Evolutionary conservation across 208 protist genomes (phyloP), one percentile per base, ranked within the genome.

Genomic region (Acanthamoeba culbertsoni): DNA sequence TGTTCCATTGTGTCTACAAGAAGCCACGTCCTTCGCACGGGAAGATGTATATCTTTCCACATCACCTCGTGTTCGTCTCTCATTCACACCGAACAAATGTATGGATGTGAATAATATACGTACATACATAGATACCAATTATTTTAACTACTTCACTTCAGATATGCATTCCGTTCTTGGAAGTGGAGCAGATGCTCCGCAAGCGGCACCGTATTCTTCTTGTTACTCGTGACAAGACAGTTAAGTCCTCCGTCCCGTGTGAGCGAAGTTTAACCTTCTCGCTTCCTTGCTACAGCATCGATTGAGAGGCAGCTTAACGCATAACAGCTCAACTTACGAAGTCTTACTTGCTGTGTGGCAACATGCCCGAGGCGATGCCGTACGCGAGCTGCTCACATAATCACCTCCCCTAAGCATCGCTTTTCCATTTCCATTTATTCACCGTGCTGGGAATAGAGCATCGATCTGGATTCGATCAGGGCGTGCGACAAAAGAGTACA

Each of bases 11-110:
- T 46, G 79, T 89, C 45, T 89, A 89, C 43, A 55, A 89, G 48
- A 89, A 89, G 79, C 79, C 79, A 14, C 79, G 79, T 46, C 79
- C 79, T 26, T 89, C 79, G 40, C 79, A 89, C 23, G 79, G 79
- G 28, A 89, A 89, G 55, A 89, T 89, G 79, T 89, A 89, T 43
- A 62, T 89, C n/a, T 89, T 89, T 16, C 79, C 79, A 62, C 12
- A 63, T 18, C 79, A 89, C 55, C 45, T 89, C 79, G 45, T 55
- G 26, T 89, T 89, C 14, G 45, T 63, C 79, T 65, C 48, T 28
- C 48, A 46, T 46, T 89, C 79, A 2, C 79, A 89, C 48, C 79
- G 40, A 14, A 89, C 79, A 40, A 89, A 89, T 28, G 79, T 89
- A 89, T 31, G 79, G n/a, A n/a, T n/a, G n/a, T n/a, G n/a, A n/a